Base-by-base conservation (phyloP, 2,329 filamentous ascomycete genomes). In the Neonectria sp. region DNA sequence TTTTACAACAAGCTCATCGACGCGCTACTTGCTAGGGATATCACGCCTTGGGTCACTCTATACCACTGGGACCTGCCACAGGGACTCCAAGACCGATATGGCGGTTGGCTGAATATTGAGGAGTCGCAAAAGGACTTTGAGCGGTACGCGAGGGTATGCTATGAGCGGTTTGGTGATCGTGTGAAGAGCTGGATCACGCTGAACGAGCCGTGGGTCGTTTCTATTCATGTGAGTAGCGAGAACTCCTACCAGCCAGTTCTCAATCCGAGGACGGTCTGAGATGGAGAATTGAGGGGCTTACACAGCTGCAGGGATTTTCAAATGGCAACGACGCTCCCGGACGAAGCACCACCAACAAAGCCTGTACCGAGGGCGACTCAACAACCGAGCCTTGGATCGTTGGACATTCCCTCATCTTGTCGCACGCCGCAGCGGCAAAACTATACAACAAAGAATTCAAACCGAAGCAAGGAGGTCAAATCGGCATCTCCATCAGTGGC, bases 1-100 rank as follows among this genome's bases (percentile, higher is more conserved):
- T 86, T 88, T 76, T 91, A 90, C 76, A 80, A 86, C 72, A 84
- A 85, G 56, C 84, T 91, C 46, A 84, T 89, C 33, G 86, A 90
- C 69, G 82, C 87, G 65, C 81, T 91, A 15, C 77, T 84, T 25
- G 86, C 82, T 6, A 84, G 85, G 17, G 86, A 84, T 37, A 90
- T 91, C 70, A 83, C 82, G 60, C 88, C 89, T 27, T 35, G 29
- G 8, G 55, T 59, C 17, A 59, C 45, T 11, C 21, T 64, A 6
- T 58, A 64, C 25, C 64, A 67, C 37, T 67, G 55, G 53, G 64
- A 67, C 66, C 59, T 63, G 1, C 74, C 75, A 0, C 73, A 76
- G 33, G 72, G 53, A 2, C 63, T 79, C 6, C 71, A 77, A 49
- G 73, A 74, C 33, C 68, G 75, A 4, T 78, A 77, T 33, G 70